Evolutionary conservation across 1,139 yeast species (phyloP), one percentile per base, ranked within the genome.

Genomic region (Cylindricascospora bacillispora): DNA sequence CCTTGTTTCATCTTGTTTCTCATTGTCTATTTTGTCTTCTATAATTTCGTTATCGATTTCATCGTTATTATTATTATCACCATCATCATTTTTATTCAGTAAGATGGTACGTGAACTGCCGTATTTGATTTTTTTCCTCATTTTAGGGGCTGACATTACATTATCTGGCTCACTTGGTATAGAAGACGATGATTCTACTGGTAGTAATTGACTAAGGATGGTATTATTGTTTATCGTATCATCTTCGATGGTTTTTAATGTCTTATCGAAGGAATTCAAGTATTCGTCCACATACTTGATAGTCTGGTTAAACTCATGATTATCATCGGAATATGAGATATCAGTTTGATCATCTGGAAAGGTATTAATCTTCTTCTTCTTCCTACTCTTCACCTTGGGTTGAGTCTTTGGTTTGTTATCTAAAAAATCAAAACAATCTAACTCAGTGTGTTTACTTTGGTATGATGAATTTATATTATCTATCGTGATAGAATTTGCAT

Each of bases 41-140:
- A n/a, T n/a, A n/a, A n/a, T n/a, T n/a, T n/a, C n/a, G n/a, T n/a
- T n/a, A n/a, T 18, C 21, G 10, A 18, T 18, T 18, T 7, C 21
- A 7, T 18, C 21, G 7, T 18, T 10, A 18, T 7, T 10, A 18
- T 10, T 18, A 10, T 18, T 10, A 18, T 10, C 21, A 18, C 10
- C 21, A 18, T 10, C 10, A 7, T 30, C 37, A 25, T 40, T 35
- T 25, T 34, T 26, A 24, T 29, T 29, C 6, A 32, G 16, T 13
- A 41, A 23, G 6, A 40, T 30, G 2, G 44, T 41, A 26, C 45
- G 31, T 4, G 29, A 31, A 5, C 32, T 32, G 6, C 36, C 43
- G 18, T 41, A 41, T 5, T 28, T 34, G n/a, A n/a, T n/a, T n/a
- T n/a, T n/a, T n/a, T n/a, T n/a, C n/a, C n/a, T n/a, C n/a, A n/a